These are phyloP conservation scores for Grigorovia humatica DNA, from an alignment of 805 yeast genomes.

Conservation along the genomic window DNA sequence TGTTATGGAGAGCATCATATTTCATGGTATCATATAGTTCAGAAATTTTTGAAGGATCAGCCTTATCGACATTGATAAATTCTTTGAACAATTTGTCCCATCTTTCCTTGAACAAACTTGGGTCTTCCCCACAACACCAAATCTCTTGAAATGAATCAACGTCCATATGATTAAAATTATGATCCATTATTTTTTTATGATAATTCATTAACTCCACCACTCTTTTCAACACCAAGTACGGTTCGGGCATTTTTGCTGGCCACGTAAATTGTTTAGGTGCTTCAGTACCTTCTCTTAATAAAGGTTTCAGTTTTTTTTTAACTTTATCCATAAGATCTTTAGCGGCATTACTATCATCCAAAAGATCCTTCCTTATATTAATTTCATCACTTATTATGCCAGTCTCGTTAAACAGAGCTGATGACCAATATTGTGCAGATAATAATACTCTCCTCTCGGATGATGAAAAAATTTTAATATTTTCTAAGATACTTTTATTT, in stretches of 20 bases:
- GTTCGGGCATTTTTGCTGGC: constrained; percentile 98
- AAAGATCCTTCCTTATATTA: constrained; percentile 74
- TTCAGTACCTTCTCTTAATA: constrained; percentile 88
- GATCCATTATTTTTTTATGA: constrained; percentile 73
- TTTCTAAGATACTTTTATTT: constrained; percentile 73
- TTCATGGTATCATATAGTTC: constrained; percentile 98
- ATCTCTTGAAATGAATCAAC: constrained; percentile 57
- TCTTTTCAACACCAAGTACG: constrained; percentile 83
- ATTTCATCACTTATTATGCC: constrained; percentile 69
- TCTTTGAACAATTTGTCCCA: constrained; percentile 96
- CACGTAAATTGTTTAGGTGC: constrained; percentile 97
- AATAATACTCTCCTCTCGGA: constrained; percentile 93
- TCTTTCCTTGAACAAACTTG: constrained; percentile 79
- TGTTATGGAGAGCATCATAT: constrained; percentile 91
- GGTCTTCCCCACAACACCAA: constrained; percentile 98
- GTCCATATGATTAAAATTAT: constrained; percentile 60
- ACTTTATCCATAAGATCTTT: constrained; percentile 96
- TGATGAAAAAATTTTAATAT: constrained; percentile 79
- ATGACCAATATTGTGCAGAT: constrained; percentile 80
- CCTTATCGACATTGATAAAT: constrained; percentile 85
- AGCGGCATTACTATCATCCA: constrained; percentile 97
- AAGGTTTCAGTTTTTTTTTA: constrained; percentile 88
- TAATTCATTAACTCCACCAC: constrained; percentile 94
- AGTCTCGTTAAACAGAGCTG: constrained; percentile 63
- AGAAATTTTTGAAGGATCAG: constrained; percentile 93